Evolutionary conservation across 192 early-diverging fungal genomes (phyloP).

Genomic region (Thamnidium elegans): DNA sequence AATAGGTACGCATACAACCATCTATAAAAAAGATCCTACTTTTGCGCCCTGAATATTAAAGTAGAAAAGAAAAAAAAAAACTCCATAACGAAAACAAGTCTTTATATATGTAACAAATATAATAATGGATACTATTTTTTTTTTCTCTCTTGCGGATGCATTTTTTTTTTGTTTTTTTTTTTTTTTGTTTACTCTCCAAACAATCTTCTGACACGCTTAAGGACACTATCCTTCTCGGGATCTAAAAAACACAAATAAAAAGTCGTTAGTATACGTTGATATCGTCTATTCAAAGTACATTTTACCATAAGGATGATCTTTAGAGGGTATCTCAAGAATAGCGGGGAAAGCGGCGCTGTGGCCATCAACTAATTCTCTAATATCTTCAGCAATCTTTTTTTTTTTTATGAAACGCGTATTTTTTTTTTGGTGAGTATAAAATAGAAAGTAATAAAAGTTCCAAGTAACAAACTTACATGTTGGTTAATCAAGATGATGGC

Average conservation of each 20-base stretch:
- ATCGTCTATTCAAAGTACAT: not conserved
- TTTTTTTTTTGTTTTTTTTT: constrained; percentile 5
- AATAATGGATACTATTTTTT: not conserved
- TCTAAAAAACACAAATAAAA: constrained; percentile 31
- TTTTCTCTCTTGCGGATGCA: not conserved
- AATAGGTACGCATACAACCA: no score
- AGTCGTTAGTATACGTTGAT: not conserved
- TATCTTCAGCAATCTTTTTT: constrained; percentile 80
- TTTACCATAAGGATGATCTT: constrained; percentile 96
- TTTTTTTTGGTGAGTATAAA: not conserved
- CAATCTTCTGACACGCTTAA: constrained; percentile 77
- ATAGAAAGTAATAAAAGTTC: constrained; percentile 4
- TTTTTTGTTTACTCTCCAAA: constrained; percentile 68
- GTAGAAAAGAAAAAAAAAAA: no score
- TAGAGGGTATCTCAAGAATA: constrained; percentile 97
- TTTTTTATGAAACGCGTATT: constrained; percentile 23
- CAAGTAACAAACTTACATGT: constrained; percentile 56
- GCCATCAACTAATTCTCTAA: constrained; percentile 86
- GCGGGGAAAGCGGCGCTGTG: constrained; percentile 94
- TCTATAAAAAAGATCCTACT: no score
- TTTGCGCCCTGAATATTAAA: no score
- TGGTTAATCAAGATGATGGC: constrained; percentile 98
- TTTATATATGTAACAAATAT: no score
- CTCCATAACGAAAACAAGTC: no score
- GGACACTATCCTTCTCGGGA: constrained; percentile 79